A percentile compares a stretch with the other conserved stretches of the same genome.
Conservation (phyloP, 345 rosid species). For the Aethionema arabicum region DNA sequence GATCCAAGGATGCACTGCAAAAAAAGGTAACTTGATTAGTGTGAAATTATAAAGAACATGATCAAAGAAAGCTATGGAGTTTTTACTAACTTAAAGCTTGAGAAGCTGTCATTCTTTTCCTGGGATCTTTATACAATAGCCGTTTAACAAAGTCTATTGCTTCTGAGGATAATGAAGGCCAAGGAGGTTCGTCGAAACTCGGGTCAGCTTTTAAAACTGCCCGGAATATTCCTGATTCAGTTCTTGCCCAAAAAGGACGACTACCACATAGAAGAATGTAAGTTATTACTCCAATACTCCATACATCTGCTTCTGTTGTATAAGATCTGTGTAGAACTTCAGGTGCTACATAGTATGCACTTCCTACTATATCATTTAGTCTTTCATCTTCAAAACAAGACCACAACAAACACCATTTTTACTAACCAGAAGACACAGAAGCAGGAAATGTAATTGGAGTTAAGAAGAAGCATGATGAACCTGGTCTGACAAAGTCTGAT, state of each 20-base stretch:
- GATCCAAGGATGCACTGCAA: constrained; percentile 94
- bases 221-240: constrained; percentile 91
- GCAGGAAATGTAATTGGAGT: too few species aligned
- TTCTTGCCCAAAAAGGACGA: constrained; percentile 98
- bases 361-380: constrained; percentile 95
- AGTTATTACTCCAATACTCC: constrained; percentile 97
- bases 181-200: constrained; percentile 78
- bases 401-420: too few species aligned
- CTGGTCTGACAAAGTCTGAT: constrained; percentile 96
- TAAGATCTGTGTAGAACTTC: constrained; percentile 97
- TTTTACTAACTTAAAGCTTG: constrained; percentile 82
- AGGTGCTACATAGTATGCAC: constrained; percentile 96
- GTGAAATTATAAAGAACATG: constrained; percentile 4
- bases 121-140: constrained; percentile 75
- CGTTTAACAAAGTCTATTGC: constrained; percentile 89
- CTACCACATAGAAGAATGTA: constrained; percentile 94
- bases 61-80: constrained; percentile 22
- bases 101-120: constrained; percentile 90
- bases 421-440: too few species aligned
- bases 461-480: constrained; percentile 38
- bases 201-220: constrained; percentile 92
- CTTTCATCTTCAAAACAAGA: constrained; percentile 60
- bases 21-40: constrained; percentile 12
- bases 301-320: constrained; percentile 91
- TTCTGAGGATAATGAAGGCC: constrained; percentile 84